Conservation (phyloP, 2,329 filamentous ascomycete species). For the Ophiocordyceps camponoti-floridani region DNA sequence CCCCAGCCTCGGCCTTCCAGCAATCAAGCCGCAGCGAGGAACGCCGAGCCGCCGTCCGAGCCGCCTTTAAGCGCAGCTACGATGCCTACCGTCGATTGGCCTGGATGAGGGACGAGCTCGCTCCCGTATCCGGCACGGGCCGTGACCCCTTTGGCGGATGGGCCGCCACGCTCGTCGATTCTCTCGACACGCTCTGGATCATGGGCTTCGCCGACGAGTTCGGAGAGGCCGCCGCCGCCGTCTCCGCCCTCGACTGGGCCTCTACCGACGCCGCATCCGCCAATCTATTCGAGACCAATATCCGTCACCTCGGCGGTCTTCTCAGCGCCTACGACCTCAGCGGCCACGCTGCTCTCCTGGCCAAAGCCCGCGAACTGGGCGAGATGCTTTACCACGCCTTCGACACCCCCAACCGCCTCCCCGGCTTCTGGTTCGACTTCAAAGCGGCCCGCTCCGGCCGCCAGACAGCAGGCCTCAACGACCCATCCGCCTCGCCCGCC, state of each 20-base stretch:
- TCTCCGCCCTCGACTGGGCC: constrained; percentile 31
- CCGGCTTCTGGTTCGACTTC: constrained; percentile 28
- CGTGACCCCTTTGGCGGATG: constrained; percentile 34
- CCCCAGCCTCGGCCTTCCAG: constrained; percentile 7
- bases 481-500: constrained; percentile 31
- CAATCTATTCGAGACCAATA: constrained; percentile 36
- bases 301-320: constrained; percentile 33
- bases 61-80: constrained; percentile 25
- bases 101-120: constrained; percentile 34
- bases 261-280: constrained; percentile 23
- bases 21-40: constrained; percentile 5
- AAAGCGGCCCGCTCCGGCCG: constrained; percentile 20
- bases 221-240: constrained; percentile 29
- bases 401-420: constrained; percentile 34
- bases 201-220: constrained; percentile 43
- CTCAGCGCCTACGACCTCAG: constrained; percentile 32
- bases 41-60: constrained; percentile 20
- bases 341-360: constrained; percentile 22
- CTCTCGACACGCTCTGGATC: constrained; percentile 43
- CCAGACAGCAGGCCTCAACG: constrained; percentile 31
- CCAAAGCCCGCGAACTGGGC: constrained; percentile 31
- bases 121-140: constrained; percentile 25
- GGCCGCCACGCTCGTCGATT: constrained; percentile 42
- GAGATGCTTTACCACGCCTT: constrained; percentile 36
- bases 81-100: constrained; percentile 31